Conservation (phyloP, 805 yeast species). For the Ogataea paraovalis region DNA sequence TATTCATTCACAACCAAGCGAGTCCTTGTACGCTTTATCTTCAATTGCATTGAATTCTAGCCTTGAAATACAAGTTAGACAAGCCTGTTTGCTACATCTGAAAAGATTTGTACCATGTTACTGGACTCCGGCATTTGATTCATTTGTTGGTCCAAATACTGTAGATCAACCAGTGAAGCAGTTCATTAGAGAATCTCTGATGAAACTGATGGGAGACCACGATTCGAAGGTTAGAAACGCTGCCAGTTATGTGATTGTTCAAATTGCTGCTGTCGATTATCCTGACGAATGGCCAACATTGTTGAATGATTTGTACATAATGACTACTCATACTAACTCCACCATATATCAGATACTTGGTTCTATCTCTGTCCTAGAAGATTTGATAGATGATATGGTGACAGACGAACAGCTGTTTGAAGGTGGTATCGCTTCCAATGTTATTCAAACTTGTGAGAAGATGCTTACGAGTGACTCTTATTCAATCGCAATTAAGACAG, state of each 20-base stretch:
- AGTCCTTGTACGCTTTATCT: conserved; percentile 39
- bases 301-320: conserved; percentile 42
- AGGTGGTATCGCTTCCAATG: conserved; percentile 57
- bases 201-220: conserved; percentile 44
- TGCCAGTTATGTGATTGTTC: conserved; percentile 72
- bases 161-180: conserved; percentile 50
- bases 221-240: conserved; percentile 61
- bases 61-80: conserved; percentile 41
- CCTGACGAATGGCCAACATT: conserved; percentile 96
- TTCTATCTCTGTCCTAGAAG: conserved; percentile 59
- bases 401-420: conserved; percentile 84
- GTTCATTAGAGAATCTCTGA: conserved; percentile 44
- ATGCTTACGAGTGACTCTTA: conserved; percentile 30
- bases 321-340: conserved; percentile 26
- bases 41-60: conserved; percentile 34
- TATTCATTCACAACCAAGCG: conserved; percentile 48
- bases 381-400: conserved; percentile 80
- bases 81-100: conserved; percentile 61
- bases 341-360: conserved; percentile 42
- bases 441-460: conserved; percentile 47
- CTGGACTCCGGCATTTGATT: conserved; percentile 83
- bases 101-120: conserved; percentile 63
- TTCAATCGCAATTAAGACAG: conserved; percentile 37
- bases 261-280: conserved; percentile 82
- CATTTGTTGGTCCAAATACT: conserved; percentile 57